These are phyloP conservation scores for Apiotrichum veenhuisii DNA, from an alignment of 1,284 basidiomycete genomes.

Conservation along the genomic window DNA sequence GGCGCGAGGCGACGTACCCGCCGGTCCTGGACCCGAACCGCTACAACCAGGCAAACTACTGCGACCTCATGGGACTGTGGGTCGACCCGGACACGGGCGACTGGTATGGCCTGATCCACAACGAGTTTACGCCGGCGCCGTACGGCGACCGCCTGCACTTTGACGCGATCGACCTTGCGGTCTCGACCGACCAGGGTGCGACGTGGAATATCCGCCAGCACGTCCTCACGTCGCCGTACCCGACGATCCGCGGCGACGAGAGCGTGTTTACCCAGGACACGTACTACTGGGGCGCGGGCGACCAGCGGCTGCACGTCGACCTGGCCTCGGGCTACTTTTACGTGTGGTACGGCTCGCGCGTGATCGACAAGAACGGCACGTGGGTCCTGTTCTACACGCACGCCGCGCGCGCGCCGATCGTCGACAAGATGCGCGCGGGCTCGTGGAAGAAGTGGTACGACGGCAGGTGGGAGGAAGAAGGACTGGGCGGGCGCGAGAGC, in stretches of 20 bases:
- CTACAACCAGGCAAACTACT: slow-evolving; percentile 9
- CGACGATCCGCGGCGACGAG: slow-evolving; percentile 2
- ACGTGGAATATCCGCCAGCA: slow-evolving; percentile 8
- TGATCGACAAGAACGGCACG: slow-evolving; percentile 4
- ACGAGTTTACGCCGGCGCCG: slow-evolving; percentile 7
- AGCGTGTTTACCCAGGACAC: slow-evolving; percentile 2
- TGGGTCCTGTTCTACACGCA: slow-evolving; percentile 10
- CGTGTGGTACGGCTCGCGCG: slow-evolving; percentile 5
- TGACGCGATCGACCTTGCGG: slow-evolving; percentile 8
- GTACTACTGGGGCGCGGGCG: slow-evolving; percentile 8
- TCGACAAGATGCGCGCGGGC: slow-evolving; percentile 1
- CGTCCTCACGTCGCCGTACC: slow-evolving; percentile 5
- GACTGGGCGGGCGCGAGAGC: slow-evolving; percentile 3
- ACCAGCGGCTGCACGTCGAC: slow-evolving; percentile 11
- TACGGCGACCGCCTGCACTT: slow-evolving; percentile 11
- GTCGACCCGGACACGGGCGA: slow-evolving; percentile 10
- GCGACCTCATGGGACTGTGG: slow-evolving; percentile 11
- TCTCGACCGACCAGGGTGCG: slow-evolving; percentile 1
- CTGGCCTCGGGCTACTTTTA: slow-evolving; percentile 9
- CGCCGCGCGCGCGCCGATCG: slow-evolving; percentile 7
- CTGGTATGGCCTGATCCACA: slow-evolving; percentile 9
- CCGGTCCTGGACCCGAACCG: neutral
- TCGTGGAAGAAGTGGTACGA: slow-evolving; percentile 9
- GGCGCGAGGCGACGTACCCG: slow-evolving; percentile 4
- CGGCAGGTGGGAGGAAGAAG: slow-evolving; percentile 6